Evolutionary conservation across 1,139 yeast genomes (phyloP), one percentile per base, ranked within the genome.

Genomic region (Petasospora rhodanensis): DNA sequence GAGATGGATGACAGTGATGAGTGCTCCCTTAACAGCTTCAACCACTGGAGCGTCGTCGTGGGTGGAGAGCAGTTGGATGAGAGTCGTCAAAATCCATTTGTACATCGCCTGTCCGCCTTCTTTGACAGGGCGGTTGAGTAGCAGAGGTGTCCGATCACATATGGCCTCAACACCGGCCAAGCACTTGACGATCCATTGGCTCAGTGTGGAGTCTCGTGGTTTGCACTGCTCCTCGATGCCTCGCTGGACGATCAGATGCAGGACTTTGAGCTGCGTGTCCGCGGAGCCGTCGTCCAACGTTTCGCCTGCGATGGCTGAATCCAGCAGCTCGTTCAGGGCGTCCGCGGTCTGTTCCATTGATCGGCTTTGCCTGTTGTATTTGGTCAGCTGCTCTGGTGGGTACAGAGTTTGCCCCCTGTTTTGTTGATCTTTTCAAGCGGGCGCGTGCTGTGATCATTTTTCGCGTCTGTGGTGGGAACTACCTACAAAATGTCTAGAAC

Each of bases 161-260:
- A 49, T 42, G 13, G 43, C 29, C 17, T 48, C 52, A 6, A 49
- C 26, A 8, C 53, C 52, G 6, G 35, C 16, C 4, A 51, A 31
- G 18, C 48, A 48, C 15, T 34, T 40, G n/a, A 21, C 15, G 4
- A 41, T 21, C 52, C 52, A 50, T 7, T 24, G 26, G 2, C 28
- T 3, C 15, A 28, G 22, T 6, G 31, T 9, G 6, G 16, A 24
- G 7, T 18, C 24, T 12, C 24, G 5, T 6, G 46, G 44, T 12
- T 20, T 25, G 21, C 22, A 17, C 3, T 35, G 33, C 12, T 37
- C 38, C 22, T 32, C 34, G 13, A 41, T 29, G 7, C 46, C 43
- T 12, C 30, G 36, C 12, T 31, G 32, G 14, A 42, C 23, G 26
- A 42, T 42, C 26, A 40, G 36, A 10, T 31, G 24, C 13, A 42